Conservation (phyloP, 805 yeast species). For the Candida silvicultrix region DNA sequence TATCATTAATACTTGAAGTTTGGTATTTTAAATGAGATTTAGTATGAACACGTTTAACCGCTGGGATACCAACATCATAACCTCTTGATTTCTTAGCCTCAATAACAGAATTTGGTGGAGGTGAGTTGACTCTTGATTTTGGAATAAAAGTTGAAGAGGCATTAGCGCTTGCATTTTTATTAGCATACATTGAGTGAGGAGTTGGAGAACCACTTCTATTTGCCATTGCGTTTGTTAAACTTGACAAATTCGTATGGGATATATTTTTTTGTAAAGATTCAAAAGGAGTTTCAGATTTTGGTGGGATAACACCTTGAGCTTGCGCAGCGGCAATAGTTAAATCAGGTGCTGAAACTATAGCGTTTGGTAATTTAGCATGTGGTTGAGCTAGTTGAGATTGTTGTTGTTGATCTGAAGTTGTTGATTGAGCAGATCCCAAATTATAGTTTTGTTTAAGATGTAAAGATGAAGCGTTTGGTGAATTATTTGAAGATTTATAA, state of each 20-base stretch:
- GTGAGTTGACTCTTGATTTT: constrained; percentile 30
- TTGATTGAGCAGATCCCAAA: background rate
- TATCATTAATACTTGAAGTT: constrained; percentile 1
- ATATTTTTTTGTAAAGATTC: background rate
- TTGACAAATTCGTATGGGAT: background rate
- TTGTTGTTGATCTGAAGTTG: background rate
- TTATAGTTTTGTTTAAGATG: background rate
- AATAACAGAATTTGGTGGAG: constrained; percentile 6
- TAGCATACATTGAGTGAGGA: background rate
- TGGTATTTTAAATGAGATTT: constrained; percentile 4
- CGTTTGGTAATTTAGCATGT: background rate
- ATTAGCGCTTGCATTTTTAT: background rate
- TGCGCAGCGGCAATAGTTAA: background rate
- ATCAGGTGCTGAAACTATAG: background rate
- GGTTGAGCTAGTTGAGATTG: background rate
- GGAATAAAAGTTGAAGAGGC: constrained; percentile 29
- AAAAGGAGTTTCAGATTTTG: background rate
- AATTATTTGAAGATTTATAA: constrained; percentile 8
- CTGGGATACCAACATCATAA: background rate
- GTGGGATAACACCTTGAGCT: background rate
- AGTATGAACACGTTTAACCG: constrained; percentile 2
- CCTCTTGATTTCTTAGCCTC: background rate
- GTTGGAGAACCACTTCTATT: background rate
- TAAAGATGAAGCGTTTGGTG: constrained; percentile 1
- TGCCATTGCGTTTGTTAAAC: background rate